These are phyloP conservation scores for Pterula multifida DNA, from an alignment of 1,284 basidiomycete species.

Conservation along the genomic window DNA sequence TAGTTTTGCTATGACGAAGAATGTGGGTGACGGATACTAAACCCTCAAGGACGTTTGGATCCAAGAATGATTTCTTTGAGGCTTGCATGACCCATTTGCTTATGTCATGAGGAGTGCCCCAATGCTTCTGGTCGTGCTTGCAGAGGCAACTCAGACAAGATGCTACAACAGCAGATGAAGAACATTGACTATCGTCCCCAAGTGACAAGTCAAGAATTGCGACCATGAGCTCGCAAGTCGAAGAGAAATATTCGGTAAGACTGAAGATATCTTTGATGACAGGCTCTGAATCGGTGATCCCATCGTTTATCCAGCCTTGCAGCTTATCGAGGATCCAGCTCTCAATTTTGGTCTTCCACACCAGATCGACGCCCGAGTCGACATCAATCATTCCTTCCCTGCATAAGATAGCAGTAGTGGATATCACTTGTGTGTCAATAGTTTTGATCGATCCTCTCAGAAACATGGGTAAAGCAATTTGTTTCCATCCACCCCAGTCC, in stretches of 20 bases:
- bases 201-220: not conserved
- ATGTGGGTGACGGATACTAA: not conserved
- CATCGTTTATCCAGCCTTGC: not conserved
- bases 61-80: not conserved
- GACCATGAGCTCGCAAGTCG: not conserved
- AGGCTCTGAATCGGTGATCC: not conserved
- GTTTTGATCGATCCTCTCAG: slow-evolving; percentile 35
- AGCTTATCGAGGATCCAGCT: slow-evolving; percentile 21
- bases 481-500: slow-evolving; percentile 65
- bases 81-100: not conserved
- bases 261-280: not conserved
- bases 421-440: slow-evolving; percentile 25
- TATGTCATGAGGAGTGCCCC: not conserved
- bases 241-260: not conserved
- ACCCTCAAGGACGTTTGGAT: not conserved
- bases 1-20: not conserved
- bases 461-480: slow-evolving; percentile 45
- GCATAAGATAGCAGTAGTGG: slow-evolving; percentile 38
- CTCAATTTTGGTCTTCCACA: slow-evolving; percentile 43
- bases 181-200: not conserved
- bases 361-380: slow-evolving; percentile 33
- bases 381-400: slow-evolving; percentile 30
- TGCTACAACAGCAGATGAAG: not conserved
- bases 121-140: not conserved
- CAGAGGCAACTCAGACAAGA: not conserved